These are phyloP conservation scores for Leccinum imitatum DNA, from an alignment of 768 basidiomycete genomes.

Conservation along the genomic window DNA sequence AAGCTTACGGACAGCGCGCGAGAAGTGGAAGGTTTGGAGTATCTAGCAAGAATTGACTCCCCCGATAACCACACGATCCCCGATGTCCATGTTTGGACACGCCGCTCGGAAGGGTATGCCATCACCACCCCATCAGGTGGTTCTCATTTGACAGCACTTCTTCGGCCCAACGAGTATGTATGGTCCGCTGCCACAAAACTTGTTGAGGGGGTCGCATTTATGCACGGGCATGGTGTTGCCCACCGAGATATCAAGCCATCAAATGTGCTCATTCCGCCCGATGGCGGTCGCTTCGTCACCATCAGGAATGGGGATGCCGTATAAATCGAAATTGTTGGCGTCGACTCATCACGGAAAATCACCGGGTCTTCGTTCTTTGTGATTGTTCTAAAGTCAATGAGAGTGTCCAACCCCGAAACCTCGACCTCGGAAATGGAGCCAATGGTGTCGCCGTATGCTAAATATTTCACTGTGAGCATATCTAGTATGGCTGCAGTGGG, in stretches of 20 bases:
- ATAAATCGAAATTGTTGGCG: background rate
- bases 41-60: background rate
- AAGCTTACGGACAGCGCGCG: background rate
- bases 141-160: background rate
- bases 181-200: background rate
- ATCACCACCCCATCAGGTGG: background rate
- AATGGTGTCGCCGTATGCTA: background rate
- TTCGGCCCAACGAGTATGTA: background rate
- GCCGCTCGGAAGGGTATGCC: background rate
- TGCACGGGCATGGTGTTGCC: background rate
- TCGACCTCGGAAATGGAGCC: background rate
- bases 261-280: background rate
- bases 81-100: background rate
- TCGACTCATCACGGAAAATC: background rate
- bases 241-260: background rate
- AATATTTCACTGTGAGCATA: background rate
- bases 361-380: constrained; percentile 2
- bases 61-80: background rate
- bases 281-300: background rate
- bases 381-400: background rate
- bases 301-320: background rate
- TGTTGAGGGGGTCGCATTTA: background rate
- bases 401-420: background rate
- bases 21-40: background rate
- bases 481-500: background rate